Base-by-base conservation (phyloP, 805 yeast genomes). In the Myxozyma sirexii region DNA sequence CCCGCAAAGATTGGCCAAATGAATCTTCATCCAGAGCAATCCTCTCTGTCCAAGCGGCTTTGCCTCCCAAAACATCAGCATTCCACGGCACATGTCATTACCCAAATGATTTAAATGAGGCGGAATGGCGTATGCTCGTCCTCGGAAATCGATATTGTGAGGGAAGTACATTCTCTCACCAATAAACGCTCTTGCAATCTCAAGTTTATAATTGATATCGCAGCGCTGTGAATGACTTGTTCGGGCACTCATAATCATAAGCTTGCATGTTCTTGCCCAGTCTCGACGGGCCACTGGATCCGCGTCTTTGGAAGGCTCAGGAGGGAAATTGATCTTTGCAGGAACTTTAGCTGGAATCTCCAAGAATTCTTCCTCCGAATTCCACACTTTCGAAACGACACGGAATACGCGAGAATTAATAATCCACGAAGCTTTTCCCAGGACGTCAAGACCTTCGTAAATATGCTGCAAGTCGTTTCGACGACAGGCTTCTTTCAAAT, bases 351-450 rank as follows among this genome's bases (percentile, higher is more conserved):
- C 77, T 69, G 97, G 87, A 69, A 93, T 83, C 69, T 90, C 86
- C 72, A 87, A 73, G 74, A 89, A 84, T 65, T 78, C 79, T 64
- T 87, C 79, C 4, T 96, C 97, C 0, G 86, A 79, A 72, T 94
- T 94, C 99, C 99, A 94, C 59, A 87, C 85, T 60, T 84, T 77
- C 2, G 89, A 82, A 67, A 94, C 80, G 2, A 88, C 79, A 35
- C 84, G 80, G 64, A 90, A 85, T 4, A 94, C 77, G 24, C 76
- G 78, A 54, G 84, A 82, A 72, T 94, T 94, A 35, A 94, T 86
- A 0, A 97, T 88, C 99, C 99, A 94, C 0, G 97, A 81, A 1
- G 98, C 88, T 41, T 79, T 76, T 6, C 98, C 98, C 56, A 93
- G 75, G 13, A 88, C 93, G 70, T 90, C 91, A 60, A 92, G 78